Conservation (phyloP, 2,329 filamentous ascomycete genomes). For the Fusarium sp. region DNA sequence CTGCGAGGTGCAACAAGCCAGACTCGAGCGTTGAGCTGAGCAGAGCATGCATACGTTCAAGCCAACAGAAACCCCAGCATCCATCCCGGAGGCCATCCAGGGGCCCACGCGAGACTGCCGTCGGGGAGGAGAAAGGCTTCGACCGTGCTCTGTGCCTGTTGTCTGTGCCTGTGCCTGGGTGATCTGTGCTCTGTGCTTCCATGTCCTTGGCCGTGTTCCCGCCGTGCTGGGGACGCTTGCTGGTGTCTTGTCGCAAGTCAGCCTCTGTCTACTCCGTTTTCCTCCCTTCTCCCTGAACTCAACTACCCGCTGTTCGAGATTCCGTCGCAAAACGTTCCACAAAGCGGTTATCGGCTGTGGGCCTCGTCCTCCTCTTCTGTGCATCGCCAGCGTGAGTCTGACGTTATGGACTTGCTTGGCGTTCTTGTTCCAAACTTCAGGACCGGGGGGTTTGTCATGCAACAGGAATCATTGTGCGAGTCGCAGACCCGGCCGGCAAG, state of each 20-base stretch:
- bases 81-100: conserved; percentile 19
- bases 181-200: background rate
- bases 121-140: conserved; percentile 14
- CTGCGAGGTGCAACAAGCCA: background rate
- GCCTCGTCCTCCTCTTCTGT: background rate
- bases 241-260: conserved; percentile 4
- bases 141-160: background rate
- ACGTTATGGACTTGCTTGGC: conserved; percentile 17
- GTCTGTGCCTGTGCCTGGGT: conserved; percentile 11
- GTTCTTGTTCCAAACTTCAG: conserved; percentile 34
- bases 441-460: conserved; percentile 40
- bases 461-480: conserved; percentile 34
- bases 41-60: background rate
- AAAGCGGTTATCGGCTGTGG: conserved; percentile 3
- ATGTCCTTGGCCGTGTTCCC: background rate
- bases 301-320: background rate
- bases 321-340: conserved; percentile 24
- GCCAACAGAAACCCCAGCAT: conserved; percentile 2
- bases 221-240: background rate
- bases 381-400: background rate
- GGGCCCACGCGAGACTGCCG: conserved; percentile 32
- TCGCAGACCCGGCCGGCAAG: conserved; percentile 11
- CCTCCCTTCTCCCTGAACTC: background rate
- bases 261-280: background rate
- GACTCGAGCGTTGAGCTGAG: conserved; percentile 11